phyloP scores from a whole-genome alignment of 2,329 filamentous ascomycete genomes.

The Rutstroemia sp. region DNA sequence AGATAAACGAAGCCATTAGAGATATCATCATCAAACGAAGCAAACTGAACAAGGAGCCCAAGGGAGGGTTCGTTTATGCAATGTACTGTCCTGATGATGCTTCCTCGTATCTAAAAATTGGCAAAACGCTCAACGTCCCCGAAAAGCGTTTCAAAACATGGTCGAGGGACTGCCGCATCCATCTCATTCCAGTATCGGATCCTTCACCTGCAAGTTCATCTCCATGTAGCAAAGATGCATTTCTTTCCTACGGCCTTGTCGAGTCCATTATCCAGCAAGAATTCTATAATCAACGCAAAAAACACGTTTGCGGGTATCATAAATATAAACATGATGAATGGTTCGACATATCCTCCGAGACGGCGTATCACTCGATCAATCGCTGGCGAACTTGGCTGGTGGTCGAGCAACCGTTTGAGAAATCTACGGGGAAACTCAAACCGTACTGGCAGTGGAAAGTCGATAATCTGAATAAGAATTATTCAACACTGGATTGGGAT shows the following conservation, averaged over 20 bases:
- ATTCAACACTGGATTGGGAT: constrained; percentile 13
- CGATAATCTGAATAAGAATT: constrained; percentile 2
- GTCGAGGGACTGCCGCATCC: constrained; percentile 8
- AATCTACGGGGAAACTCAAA: constrained; percentile 4
- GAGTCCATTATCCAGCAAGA: constrained; percentile 12
- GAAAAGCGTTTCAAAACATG: constrained; percentile 3
- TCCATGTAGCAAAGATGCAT: constrained; percentile 3
- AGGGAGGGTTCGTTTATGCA: neutral
- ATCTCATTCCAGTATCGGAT: neutral
- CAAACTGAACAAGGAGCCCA: neutral
- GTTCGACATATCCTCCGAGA: constrained; percentile 10
- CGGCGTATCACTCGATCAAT: constrained; percentile 8
- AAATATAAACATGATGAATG: constrained; percentile 12
- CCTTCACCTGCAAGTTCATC: neutral
- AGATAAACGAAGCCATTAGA: neutral
- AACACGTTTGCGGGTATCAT: constrained; percentile 5
- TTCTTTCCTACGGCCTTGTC: constrained; percentile 9
- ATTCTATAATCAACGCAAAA: constrained; percentile 11
- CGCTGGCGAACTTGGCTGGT: constrained; percentile 15
- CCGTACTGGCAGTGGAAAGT: constrained; percentile 17
- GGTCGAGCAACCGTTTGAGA: constrained; percentile 10
- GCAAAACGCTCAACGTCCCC: constrained; percentile 5
- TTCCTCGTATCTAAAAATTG: constrained; percentile 11
- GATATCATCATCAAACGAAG: neutral
- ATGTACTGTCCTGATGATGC: constrained; percentile 1